phyloP scores from a whole-genome alignment of 2,329 filamentous ascomycete species.

The Tolypocladium nubicola region DNA sequence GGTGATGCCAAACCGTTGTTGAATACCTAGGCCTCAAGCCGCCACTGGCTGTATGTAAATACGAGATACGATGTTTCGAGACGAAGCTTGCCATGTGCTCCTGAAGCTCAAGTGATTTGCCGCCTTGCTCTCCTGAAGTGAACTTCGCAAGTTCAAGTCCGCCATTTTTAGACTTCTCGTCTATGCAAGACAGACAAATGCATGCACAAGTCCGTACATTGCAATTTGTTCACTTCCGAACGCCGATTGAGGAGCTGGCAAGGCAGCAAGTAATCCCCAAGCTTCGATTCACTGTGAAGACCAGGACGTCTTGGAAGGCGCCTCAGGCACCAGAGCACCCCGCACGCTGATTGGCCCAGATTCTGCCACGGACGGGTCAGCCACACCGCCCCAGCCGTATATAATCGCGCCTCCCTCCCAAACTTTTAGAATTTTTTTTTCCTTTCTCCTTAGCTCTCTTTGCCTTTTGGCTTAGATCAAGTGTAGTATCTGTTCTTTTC shows the following conservation, averaged over 20 bases:
- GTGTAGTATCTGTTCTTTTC: conserved; percentile 96
- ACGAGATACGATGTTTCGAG: neutral
- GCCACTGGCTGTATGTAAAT: neutral
- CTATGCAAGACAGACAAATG: neutral
- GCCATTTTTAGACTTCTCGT: neutral
- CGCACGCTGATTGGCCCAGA: neutral
- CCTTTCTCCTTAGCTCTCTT: conserved; percentile 31
- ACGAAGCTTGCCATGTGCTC: neutral
- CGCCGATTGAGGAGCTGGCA: neutral
- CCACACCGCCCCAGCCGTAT: conserved; percentile 11
- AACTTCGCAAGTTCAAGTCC: neutral
- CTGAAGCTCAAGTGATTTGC: neutral
- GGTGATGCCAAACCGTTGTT: neutral
- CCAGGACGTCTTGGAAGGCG: neutral
- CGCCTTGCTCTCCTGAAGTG: neutral
- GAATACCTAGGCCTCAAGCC: neutral
- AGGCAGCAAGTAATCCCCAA: neutral
- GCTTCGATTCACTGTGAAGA: neutral
- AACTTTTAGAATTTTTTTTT: conserved; percentile 10
- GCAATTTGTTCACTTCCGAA: no score
- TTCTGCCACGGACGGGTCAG: conserved; percentile 3
- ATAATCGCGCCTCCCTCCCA: conserved; percentile 7
- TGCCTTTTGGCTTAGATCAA: conserved; percentile 73
- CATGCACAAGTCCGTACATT: neutral
- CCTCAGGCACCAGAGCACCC: neutral